Base-by-base conservation (phyloP, 2,329 filamentous ascomycete species). In the Cordyceps sp. region DNA sequence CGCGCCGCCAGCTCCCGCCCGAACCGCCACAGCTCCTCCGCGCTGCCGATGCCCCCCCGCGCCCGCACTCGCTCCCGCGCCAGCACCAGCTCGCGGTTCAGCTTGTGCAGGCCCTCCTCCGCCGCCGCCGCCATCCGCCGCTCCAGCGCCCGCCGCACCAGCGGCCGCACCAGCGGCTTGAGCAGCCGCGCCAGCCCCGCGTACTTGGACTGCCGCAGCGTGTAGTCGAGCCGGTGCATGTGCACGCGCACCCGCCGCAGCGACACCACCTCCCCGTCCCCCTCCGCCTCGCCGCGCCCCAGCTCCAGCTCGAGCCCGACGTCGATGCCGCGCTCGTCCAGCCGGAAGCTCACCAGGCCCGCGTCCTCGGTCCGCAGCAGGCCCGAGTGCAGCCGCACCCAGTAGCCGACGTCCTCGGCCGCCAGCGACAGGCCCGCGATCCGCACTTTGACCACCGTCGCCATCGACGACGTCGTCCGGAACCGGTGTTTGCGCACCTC, bases 381-480 rank as follows among this genome's bases (percentile, higher is more conserved):
- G 3, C 82, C 76, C 12, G 74, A 73, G 49, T 90, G 86, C 0
- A 81, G 66, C 9, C 80, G 78, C 21, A 94, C 60, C 73, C 86
- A 92, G 58, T 86, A 96, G 17, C 88, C 88, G 21, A 96, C 64
- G 39, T 94, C 85, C 17, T 88, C 74, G 3, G 86, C 86, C 26
- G 79, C 75, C 33, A 90, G 65, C 1, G 84, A 92, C 8, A 96
- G 58, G 0, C 88, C 88, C 39, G 84, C 77, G 25, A 93, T 58
- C 39, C 80, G 82, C 46, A 93, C 66, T 1, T 79, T 81, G 40
- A 90, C 66, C 3, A 80, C 61, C 0, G 81, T 85, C 17, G 73
- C 78, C 34, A 78, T 62, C 6, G 55, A 56, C 1, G 79, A 73
- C 3, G 68, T 66, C 1, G 79, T 86, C n/a, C 49, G 44, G 18